A percentile compares a stretch with the other conserved stretches of the same genome.
These are phyloP conservation scores for Mucor plumbeus DNA, from an alignment of 371 early-diverging fungal species.

Conservation along the genomic window DNA sequence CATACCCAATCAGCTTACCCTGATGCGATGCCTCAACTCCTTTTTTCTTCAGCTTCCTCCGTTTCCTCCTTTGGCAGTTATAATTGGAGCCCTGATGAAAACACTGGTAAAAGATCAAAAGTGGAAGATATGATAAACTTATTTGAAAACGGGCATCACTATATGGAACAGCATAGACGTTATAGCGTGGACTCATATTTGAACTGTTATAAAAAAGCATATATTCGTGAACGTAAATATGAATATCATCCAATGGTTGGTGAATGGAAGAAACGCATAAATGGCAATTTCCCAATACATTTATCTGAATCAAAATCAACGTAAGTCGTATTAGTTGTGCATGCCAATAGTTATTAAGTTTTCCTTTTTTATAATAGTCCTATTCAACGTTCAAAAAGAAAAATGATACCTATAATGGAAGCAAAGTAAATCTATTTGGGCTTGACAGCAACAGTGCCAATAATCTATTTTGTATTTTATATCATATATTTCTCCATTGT, in stretches of 20 bases:
- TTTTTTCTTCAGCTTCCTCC: slow-evolving; percentile 11
- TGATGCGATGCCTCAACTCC: slow-evolving; percentile 1
- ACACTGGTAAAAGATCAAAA: not conserved
- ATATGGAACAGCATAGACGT: not conserved
- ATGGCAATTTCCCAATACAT: not conserved
- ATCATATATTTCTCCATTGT: too few species aligned
- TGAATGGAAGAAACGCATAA: slow-evolving; percentile 31
- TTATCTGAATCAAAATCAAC: slow-evolving; percentile 19
- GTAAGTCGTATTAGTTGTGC: not conserved
- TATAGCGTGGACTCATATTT: slow-evolving; percentile 17
- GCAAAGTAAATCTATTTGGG: slow-evolving; percentile 4
- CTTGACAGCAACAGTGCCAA: not conserved
- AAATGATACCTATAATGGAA: slow-evolving; percentile 10
- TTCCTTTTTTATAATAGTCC: not conserved
- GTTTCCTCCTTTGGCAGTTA: slow-evolving; percentile 7
- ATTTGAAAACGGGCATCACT: slow-evolving; percentile 19
- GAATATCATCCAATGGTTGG: slow-evolving; percentile 25
- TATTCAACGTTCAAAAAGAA: slow-evolving; percentile 1
- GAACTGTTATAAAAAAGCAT: not conserved
- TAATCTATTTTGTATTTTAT: too few species aligned
- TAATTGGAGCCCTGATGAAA: slow-evolving; percentile 6
- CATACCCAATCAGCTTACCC: not conserved
- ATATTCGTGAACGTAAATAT: slow-evolving; percentile 21
- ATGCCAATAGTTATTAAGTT: not conserved
- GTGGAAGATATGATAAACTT: slow-evolving; percentile 23